Conservation (phyloP, 1,139 yeast genomes). For the Protomyces arabidopsidicola region DNA sequence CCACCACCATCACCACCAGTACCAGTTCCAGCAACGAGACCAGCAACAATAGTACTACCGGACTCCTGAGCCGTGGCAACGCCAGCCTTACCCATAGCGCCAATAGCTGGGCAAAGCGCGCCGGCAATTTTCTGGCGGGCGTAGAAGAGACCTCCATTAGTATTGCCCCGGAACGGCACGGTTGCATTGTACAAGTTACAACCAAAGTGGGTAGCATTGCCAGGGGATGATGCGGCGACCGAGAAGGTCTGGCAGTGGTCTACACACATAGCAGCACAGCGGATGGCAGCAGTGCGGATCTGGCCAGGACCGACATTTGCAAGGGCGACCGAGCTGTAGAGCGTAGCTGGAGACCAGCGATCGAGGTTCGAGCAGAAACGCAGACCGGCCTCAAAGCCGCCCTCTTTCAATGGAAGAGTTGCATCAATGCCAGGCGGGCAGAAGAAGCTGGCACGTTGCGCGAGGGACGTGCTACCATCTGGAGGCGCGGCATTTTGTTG, state of each 20-base stretch:
- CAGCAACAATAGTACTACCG: too few species aligned
- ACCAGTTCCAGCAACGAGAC: not conserved
- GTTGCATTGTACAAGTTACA: constrained; percentile 25
- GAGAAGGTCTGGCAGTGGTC: constrained; percentile 21
- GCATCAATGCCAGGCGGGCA: constrained; percentile 26
- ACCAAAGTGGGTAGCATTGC: constrained; percentile 17
- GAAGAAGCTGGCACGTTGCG: constrained; percentile 16
- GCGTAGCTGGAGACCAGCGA: constrained; percentile 19
- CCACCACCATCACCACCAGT: not conserved
- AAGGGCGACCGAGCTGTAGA: constrained; percentile 5
- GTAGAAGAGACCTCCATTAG: constrained; percentile 24
- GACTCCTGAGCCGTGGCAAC: too few species aligned
- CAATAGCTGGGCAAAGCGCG: constrained; percentile 14
- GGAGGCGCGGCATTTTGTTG: not conserved
- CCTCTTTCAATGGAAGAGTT: constrained; percentile 4
- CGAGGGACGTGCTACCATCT: constrained; percentile 16
- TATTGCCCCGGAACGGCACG: constrained; percentile 23
- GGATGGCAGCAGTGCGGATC: constrained; percentile 13
- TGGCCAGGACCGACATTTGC: constrained; percentile 18
- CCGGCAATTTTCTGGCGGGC: constrained; percentile 16
- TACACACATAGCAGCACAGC: constrained; percentile 21
- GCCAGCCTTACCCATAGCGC: too few species aligned
- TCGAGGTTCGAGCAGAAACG: constrained; percentile 23
- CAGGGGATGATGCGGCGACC: constrained; percentile 22
- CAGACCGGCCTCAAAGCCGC: constrained; percentile 17